phyloP scores from a whole-genome alignment of 352 stramenopile genomes.

The Globisporangium parvum region DNA sequence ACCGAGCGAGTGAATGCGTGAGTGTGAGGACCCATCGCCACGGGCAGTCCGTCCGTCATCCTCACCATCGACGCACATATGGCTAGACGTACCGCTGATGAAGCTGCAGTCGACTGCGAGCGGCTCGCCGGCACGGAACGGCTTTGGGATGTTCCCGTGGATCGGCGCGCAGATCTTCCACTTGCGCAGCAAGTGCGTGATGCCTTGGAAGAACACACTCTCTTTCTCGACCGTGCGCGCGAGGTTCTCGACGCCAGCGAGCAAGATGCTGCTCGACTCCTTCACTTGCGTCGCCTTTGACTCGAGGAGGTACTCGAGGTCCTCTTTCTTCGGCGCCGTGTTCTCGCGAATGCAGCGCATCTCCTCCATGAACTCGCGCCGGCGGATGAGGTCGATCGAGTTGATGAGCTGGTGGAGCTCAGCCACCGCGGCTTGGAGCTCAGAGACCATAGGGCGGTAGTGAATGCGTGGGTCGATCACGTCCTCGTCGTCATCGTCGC shows the following conservation, averaged over 20 bases:
- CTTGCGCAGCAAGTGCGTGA: slow-evolving; percentile 71
- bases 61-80: neutral
- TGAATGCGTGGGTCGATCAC: slow-evolving; percentile 84
- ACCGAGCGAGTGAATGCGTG: too few species aligned
- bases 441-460: slow-evolving; percentile 78
- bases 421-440: slow-evolving; percentile 71
- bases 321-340: slow-evolving; percentile 72
- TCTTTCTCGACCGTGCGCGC: slow-evolving; percentile 73
- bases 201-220: slow-evolving; percentile 78
- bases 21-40: neutral
- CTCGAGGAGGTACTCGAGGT: slow-evolving; percentile 74
- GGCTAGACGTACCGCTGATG: slow-evolving; percentile 43
- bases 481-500: slow-evolving; percentile 49
- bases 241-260: slow-evolving; percentile 63
- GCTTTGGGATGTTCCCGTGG: slow-evolving; percentile 84
- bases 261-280: slow-evolving; percentile 67
- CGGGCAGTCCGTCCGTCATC: neutral
- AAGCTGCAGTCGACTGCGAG: slow-evolving; percentile 85
- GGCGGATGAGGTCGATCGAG: slow-evolving; percentile 79
- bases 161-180: slow-evolving; percentile 86
- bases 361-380: slow-evolving; percentile 76
- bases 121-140: slow-evolving; percentile 75
- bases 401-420: slow-evolving; percentile 86
- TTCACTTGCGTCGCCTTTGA: slow-evolving; percentile 71
- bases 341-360: slow-evolving; percentile 85